These are phyloP conservation scores for Globisporangium abappressorium DNA, from an alignment of 352 stramenopile species.

Conservation along the genomic window DNA sequence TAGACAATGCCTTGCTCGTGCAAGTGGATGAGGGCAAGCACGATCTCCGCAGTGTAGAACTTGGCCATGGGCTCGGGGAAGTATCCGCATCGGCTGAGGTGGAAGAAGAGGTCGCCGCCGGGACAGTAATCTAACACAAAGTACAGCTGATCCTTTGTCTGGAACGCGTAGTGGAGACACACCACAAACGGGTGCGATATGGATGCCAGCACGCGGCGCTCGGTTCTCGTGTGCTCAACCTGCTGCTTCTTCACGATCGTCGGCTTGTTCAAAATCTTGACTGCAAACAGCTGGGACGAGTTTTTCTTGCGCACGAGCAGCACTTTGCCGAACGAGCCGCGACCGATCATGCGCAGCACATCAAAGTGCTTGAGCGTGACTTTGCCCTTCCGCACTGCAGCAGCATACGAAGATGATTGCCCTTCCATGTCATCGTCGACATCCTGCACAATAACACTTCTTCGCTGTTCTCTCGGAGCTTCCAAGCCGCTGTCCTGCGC, in stretches of 20 bases:
- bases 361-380: conserved; percentile 88
- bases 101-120: conserved; percentile 83
- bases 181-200: conserved; percentile 87
- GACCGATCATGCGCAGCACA: conserved; percentile 89
- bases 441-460: conserved; percentile 67
- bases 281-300: conserved; percentile 66
- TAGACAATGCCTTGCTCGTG: conserved; percentile 86
- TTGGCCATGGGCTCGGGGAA: conserved; percentile 82
- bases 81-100: conserved; percentile 67
- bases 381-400: conserved; percentile 29
- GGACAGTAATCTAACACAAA: conserved; percentile 88
- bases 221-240: conserved; percentile 79
- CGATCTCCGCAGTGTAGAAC: conserved; percentile 85
- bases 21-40: conserved; percentile 80
- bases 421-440: conserved; percentile 57
- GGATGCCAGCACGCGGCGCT: conserved; percentile 79
- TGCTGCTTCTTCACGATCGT: conserved; percentile 81
- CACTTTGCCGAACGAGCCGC: conserved; percentile 92
- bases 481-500: neutral
- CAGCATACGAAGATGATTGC: conserved; percentile 2
- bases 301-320: conserved; percentile 84
- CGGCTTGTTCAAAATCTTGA: conserved; percentile 85
- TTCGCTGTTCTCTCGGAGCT: conserved; percentile 35
- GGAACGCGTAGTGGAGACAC: conserved; percentile 86
- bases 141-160: conserved; percentile 80